Conservation (phyloP, 2,329 filamentous ascomycete species). For the Lachnellula occidentalis region DNA sequence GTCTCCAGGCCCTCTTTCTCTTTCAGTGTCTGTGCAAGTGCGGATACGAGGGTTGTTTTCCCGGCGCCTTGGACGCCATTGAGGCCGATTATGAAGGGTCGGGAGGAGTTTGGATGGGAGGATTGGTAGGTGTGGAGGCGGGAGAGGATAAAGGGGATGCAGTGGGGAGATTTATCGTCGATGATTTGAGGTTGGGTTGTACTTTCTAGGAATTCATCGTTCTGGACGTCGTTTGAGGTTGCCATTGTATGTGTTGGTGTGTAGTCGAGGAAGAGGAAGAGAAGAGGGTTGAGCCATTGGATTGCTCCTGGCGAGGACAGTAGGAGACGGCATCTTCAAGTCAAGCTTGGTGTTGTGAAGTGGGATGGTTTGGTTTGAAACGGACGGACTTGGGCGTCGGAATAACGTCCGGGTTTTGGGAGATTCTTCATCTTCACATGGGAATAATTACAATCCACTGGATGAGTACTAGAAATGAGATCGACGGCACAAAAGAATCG, state of each 20-base stretch:
- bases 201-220: background rate
- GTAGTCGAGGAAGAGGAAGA: background rate
- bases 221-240: background rate
- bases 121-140: slow-evolving; percentile 48
- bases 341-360: background rate
- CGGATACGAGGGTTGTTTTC: slow-evolving; percentile 79
- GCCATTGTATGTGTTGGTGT: background rate
- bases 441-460: background rate
- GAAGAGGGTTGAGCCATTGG: background rate
- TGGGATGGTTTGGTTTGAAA: background rate
- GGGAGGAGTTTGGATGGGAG: slow-evolving; percentile 30
- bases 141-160: slow-evolving; percentile 69
- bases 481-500: too few species aligned
- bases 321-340: background rate
- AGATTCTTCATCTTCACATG: background rate
- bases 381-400: too few species aligned
- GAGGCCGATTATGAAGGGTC: slow-evolving; percentile 79
- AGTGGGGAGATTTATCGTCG: slow-evolving; percentile 74
- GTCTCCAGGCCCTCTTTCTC: slow-evolving; percentile 48
- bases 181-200: slow-evolving; percentile 41
- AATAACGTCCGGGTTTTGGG: too few species aligned
- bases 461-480: too few species aligned
- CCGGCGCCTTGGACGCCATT: slow-evolving; percentile 90
- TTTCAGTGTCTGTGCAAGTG: slow-evolving; percentile 51
- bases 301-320: background rate